phyloP scores from a whole-genome alignment of 306 rosid genomes.

The Purshia tridentata region DNA sequence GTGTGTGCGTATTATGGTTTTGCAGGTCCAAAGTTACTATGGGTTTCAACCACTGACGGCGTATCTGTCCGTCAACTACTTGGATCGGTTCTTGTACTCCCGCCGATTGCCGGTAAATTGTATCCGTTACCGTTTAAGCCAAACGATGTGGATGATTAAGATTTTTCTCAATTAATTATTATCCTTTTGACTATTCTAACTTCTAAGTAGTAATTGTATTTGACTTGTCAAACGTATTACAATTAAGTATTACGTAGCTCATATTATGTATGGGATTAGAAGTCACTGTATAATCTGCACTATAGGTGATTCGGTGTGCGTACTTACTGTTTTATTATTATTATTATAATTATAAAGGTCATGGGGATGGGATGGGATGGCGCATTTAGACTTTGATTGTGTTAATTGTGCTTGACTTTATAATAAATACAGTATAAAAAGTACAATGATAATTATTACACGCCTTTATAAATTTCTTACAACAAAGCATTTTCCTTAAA shows the following conservation, averaged over 20 bases:
- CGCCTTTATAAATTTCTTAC: background rate
- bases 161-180: background rate
- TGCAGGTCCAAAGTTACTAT: slow-evolving; percentile 65
- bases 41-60: slow-evolving; percentile 91
- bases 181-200: background rate
- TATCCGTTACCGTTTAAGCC: background rate
- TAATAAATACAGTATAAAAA: slow-evolving; percentile 22
- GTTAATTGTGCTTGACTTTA: slow-evolving; percentile 23
- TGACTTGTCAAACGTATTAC: slow-evolving; percentile 43
- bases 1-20: slow-evolving; percentile 2
- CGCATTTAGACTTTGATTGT: background rate
- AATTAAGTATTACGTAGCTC: background rate
- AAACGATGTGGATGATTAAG: background rate
- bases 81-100: slow-evolving; percentile 84
- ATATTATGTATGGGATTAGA: slow-evolving; percentile 1
- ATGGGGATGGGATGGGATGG: background rate
- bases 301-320: background rate
- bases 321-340: slow-evolving; percentile 2
- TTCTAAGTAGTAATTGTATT: slow-evolving; percentile 30
- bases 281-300: background rate
- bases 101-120: slow-evolving; percentile 80
- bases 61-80: slow-evolving; percentile 88
- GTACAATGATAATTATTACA: slow-evolving; percentile 23
- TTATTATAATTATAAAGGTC: background rate
- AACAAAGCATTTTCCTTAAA: background rate